Evolutionary conservation across 495 filamentous ascomycete genomes (phyloP), one percentile per base, ranked within the genome.

Genomic region (Pyronema domesticum): DNA sequence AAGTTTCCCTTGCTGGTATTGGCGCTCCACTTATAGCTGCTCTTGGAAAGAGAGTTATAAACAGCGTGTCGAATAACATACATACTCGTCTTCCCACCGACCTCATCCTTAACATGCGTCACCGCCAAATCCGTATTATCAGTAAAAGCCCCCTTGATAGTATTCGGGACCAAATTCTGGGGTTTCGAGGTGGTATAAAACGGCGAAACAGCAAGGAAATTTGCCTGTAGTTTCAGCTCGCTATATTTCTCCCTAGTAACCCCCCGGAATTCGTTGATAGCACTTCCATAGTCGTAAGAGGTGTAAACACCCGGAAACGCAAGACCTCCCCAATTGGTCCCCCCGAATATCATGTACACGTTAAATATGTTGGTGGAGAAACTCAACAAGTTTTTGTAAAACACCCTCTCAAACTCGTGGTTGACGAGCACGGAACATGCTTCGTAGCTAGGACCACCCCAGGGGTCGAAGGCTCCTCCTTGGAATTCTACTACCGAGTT

Each of bases 251-350:
- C 81, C 23, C 85, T 73, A 11, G 69, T 68, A 30, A 89, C 65
- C 9, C 73, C 74, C 7, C 81, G 75, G 44, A 80, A 76, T 64
- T 91, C 85, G 3, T 72, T 71, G 36, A 89, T 83, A 3, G 72
- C 70, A 35, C 80, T 76, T 37, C 75, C 80, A 58, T 85, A 87
- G 58, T 87, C 80, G 59, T 87, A 86, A 2, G 76, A 81, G 1
- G 83, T 84, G 60, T 86, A 87, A 11, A 80, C 80, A 13, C 77
- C 79, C 3, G 81, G 74, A 58, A 83, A 74, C 0, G 83, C 83
- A 33, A 89, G 65, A 59, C 89, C 88, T 10, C 85, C 85, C 85
- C 84, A 89, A 65, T 89, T 91, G 1, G 83, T 85, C n/a, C 81
- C 83, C 36, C 83, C 83, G 44, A 72, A 82, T 0, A 70, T 77